These are phyloP conservation scores for Suillus lakei DNA, from an alignment of 768 basidiomycete species.

Conservation along the genomic window DNA sequence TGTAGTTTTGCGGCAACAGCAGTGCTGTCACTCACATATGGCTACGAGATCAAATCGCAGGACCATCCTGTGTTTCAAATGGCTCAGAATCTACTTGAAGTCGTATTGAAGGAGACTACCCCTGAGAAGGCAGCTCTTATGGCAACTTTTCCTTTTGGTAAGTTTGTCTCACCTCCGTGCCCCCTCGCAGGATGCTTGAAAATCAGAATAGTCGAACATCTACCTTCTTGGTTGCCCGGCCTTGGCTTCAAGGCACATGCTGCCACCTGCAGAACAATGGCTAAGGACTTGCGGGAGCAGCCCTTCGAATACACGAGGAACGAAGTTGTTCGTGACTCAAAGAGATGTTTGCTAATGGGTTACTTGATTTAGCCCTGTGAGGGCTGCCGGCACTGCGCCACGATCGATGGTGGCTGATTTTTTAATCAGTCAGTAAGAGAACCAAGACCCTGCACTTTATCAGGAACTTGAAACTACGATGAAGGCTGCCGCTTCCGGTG, in stretches of 20 bases:
- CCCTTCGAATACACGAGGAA: slow-evolving; percentile 12
- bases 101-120: background rate
- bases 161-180: background rate
- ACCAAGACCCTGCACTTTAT: background rate
- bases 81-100: slow-evolving; percentile 1
- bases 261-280: slow-evolving; percentile 1
- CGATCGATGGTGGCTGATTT: slow-evolving; percentile 6
- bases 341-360: too few relatives aligned
- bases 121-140: slow-evolving; percentile 6
- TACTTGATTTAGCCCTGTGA: too few relatives aligned
- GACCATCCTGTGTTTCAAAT: slow-evolving; percentile 12
- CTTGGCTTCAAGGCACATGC: slow-evolving; percentile 14
- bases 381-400: slow-evolving; percentile 1
- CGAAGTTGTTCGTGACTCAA: slow-evolving; percentile 5
- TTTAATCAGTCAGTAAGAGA: background rate
- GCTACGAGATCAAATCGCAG: slow-evolving; percentile 4
- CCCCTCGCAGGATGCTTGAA: background rate
- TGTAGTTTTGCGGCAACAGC: slow-evolving; percentile 4
- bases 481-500: background rate
- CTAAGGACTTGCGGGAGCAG: slow-evolving; percentile 6
- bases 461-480: slow-evolving; percentile 2
- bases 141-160: slow-evolving; percentile 15
- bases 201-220: slow-evolving; percentile 11
- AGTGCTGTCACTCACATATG: slow-evolving; percentile 11
- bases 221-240: slow-evolving; percentile 21